Conservation (phyloP, 176 grass and related monocot genomes). For the barley (Hordeum vulgare) region DNA sequence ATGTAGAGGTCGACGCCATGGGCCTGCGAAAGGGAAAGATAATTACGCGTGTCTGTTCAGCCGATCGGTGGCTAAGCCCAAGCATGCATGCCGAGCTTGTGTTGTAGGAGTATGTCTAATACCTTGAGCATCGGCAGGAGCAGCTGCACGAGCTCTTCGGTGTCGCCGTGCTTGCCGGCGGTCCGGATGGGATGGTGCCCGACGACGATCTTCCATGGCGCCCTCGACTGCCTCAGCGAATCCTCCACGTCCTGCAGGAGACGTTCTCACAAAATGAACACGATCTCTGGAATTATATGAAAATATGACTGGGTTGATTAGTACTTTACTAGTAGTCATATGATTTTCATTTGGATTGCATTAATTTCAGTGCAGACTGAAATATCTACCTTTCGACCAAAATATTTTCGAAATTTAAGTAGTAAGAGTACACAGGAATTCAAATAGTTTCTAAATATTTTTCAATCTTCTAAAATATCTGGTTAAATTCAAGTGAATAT, state of each 20-base stretch:
- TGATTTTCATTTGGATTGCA: too few species aligned
- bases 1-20: constrained; percentile 54
- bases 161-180: constrained; percentile 55
- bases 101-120: not conserved
- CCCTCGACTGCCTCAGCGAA: constrained; percentile 37
- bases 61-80: not conserved
- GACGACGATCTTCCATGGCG: constrained; percentile 67
- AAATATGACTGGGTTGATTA: not conserved
- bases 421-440: too few species aligned
- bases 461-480: too few species aligned
- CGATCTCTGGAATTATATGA: not conserved
- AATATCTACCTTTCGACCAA: too few species aligned
- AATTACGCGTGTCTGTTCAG: not conserved
- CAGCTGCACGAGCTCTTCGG: constrained; percentile 38
- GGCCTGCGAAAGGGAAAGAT: constrained; percentile 4
- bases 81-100: not conserved
- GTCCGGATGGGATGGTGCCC: constrained; percentile 69
- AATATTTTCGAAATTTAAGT: too few species aligned
- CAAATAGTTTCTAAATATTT: too few species aligned
- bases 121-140: constrained; percentile 63
- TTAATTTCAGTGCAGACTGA: too few species aligned
- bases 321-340: too few species aligned
- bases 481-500: too few species aligned
- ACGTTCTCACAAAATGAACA: not conserved
- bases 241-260: constrained; percentile 31